Evolutionary conservation across 257 asterid species (phyloP), one percentile per base, ranked within the genome.

Genomic region (Sherardia arvensis): DNA sequence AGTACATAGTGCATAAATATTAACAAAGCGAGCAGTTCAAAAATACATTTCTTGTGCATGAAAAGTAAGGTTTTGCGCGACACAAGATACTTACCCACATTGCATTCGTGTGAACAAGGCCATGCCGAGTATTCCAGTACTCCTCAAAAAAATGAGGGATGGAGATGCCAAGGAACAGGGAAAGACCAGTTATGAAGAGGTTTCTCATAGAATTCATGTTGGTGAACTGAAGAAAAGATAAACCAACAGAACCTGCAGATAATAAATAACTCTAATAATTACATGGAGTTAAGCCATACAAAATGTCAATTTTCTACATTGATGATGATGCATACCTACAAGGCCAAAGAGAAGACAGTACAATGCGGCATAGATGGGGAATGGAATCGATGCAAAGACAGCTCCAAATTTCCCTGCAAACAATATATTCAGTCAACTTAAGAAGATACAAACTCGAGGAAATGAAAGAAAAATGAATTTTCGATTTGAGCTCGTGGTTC

Each of bases 121-220:
- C 99, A 17, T 77, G 86, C 25, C 79, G 91, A 65, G 73, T 73
- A 18, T 59, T 38, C 97, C 97, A 90, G 63, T 93, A 93, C 48
- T 85, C 83, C 28, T 75, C 73, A 40, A 93, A 93, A 62, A 78
- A 93, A 54, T 90, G 99, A 53, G 99, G 99, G 69, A 93, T 80
- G 2, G 99, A 93, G 73, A 93, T 90, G 58, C 99, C 99, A 22
- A 93, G 97, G 77, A 93, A 93, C 12, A 93, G 88, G 0, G 99
- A 90, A 30, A 90, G 87, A 22, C 99, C 99, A 3, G 91, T 87
- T 70, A 93, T 90, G 27, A 93, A 61, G 62, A 93, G 99, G 79
- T 85, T 93, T 77, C 99, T 84, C 99, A 93, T 93, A n/a, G 88
- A 87, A 49, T 93, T 93, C 97, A 93, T 89, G 74, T 93, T 93